These are phyloP conservation scores for Leccinum pachyderme DNA, from an alignment of 1,284 basidiomycete species.

Conservation along the genomic window DNA sequence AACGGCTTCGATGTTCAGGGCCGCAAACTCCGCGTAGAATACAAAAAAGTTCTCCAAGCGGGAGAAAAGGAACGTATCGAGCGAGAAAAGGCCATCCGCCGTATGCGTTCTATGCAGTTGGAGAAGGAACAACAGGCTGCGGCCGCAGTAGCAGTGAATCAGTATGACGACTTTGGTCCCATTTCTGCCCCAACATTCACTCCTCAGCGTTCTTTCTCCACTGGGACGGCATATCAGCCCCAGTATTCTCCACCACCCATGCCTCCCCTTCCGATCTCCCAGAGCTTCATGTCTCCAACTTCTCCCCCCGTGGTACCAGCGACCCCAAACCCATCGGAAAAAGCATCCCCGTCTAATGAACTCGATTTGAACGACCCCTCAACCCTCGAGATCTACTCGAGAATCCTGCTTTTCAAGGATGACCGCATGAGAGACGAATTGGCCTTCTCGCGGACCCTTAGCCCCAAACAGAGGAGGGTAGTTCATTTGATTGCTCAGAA, in stretches of 20 bases:
- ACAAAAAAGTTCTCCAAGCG: conserved; percentile 98
- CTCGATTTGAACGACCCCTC: conserved; percentile 95
- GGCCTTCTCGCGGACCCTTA: conserved; percentile 86
- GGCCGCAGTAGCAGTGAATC: conserved; percentile 21
- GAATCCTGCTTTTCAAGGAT: conserved; percentile 96
- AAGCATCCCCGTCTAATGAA: conserved; percentile 56
- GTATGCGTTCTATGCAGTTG: conserved; percentile 96
- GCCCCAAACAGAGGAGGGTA: conserved; percentile 83
- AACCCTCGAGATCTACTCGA: conserved; percentile 95
- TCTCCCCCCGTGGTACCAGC: conserved; percentile 49
- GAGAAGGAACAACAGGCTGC: conserved; percentile 67
- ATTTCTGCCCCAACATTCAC: conserved; percentile 51
- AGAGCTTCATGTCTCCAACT: conserved; percentile 49
- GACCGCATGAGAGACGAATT: conserved; percentile 98
- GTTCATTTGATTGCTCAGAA: conserved; percentile 97
- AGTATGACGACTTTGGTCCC: conserved; percentile 67
- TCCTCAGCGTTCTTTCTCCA: conserved; percentile 62
- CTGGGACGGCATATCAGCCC: conserved; percentile 53
- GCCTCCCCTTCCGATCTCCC: conserved; percentile 57
- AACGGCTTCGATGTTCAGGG: conserved; percentile 97
- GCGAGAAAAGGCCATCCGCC: conserved; percentile 96
- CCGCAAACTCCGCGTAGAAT: conserved; percentile 97
- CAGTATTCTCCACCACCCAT: conserved; percentile 61
- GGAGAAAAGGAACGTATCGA: conserved; percentile 99
- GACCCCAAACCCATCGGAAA: conserved; percentile 59